phyloP scores from a whole-genome alignment of 2,329 filamentous ascomycete species.

The Colletotrichum neosansevieriae region DNA sequence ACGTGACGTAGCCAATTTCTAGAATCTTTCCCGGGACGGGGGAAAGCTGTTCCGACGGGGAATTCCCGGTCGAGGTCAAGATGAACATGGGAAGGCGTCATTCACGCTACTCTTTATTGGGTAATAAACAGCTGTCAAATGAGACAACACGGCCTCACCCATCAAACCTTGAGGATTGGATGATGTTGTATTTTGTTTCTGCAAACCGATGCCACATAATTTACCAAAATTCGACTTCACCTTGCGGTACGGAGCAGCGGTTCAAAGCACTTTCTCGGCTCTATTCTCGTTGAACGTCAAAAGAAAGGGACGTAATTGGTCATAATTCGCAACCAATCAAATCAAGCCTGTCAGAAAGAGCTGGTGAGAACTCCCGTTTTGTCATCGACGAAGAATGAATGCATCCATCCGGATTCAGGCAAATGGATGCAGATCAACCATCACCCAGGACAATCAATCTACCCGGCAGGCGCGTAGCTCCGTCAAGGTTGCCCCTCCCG shows the following conservation, averaged over 20 bases:
- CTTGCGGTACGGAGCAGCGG: not conserved
- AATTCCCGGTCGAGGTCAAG: too few relatives aligned
- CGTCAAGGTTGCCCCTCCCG: not conserved
- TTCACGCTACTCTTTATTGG: slow-evolving; percentile 9
- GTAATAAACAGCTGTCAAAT: slow-evolving; percentile 3
- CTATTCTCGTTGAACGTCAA: not conserved
- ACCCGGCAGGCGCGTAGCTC: too few relatives aligned
- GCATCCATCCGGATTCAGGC: slow-evolving; percentile 34
- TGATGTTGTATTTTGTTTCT: too few relatives aligned
- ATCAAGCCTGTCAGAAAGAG: not conserved
- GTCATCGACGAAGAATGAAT: slow-evolving; percentile 22
- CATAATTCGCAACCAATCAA: slow-evolving; percentile 19
- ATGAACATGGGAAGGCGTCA: not conserved
- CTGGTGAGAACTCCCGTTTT: slow-evolving; percentile 1
- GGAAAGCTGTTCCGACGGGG: slow-evolving; percentile 19
- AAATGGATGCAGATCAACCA: slow-evolving; percentile 19
- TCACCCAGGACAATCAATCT: not conserved
- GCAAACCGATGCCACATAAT: too few relatives aligned
- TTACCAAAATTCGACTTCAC: too few relatives aligned
- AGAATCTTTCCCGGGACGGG: slow-evolving; percentile 3
- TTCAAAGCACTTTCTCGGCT: not conserved
- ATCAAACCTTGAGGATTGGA: not conserved
- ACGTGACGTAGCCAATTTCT: slow-evolving; percentile 26
- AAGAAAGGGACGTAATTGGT: not conserved
- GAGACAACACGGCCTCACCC: not conserved